Evolutionary conservation across 805 yeast species (phyloP), one percentile per base, ranked within the genome.

Genomic region (Candida khao-thaluensis): DNA sequence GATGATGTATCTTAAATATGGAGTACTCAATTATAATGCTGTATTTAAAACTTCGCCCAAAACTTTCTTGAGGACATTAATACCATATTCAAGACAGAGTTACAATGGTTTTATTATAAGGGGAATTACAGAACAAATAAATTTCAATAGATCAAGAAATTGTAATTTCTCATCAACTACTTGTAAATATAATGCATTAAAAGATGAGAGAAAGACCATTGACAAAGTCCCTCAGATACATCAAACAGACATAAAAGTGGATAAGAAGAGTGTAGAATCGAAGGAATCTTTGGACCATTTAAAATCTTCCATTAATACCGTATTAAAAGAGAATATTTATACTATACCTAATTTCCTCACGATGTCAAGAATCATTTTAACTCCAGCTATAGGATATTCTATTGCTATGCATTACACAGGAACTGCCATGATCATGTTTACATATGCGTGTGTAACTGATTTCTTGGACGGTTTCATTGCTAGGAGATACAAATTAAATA

Each of bases 381-480:
- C 98, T 0, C 99, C 99, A 0, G 60, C 81, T 9, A 80, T 95
- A 22, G 98, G 97, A 0, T 84, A 82, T 52, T 73, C 81, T 50
- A 79, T 91, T 8, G 69, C 88, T 16, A 64, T 79, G 4, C 79
- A 82, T 11, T 74, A 86, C 20, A 66, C 83, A 2, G 60, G 71
- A 9, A 65, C 74, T 33, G 96, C 98, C 0, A 64, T 87, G 31
- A 74, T 79, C 1, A 54, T 93, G 8, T 91, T 93, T 59, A 71
- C 79, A 0, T 89, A 88, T 53, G 89, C 97, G 0, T 84, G 97
- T 47, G 58, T 89, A 3, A 91, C 99, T 0, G 99, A 93, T 59
- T 82, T 86, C 47, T 63, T 90, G 16, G 99, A 93, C 60, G 99
- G 99, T 0, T 85, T 64, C 53, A 78, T 95, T 46, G 99, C 99